Evolutionary conservation across 495 filamentous ascomycete genomes (phyloP), one percentile per base, ranked within the genome.

Genomic region (Annulohypoxylon moriforme): DNA sequence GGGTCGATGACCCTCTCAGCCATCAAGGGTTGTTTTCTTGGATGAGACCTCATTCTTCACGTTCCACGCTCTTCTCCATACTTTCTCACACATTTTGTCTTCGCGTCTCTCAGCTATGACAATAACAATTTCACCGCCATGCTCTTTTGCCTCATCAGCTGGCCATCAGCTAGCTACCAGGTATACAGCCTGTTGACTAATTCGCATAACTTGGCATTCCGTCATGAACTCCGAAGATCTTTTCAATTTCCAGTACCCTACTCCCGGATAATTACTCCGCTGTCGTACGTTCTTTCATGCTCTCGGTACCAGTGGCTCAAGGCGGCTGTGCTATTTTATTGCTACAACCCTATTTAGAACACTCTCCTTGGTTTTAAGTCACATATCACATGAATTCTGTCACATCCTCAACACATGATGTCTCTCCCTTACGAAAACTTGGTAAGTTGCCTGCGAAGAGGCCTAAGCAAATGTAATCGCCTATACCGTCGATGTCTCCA

Each of bases 381-480:
- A 63, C 57, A 46, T 66, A 69, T 73, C 65, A 73, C 66, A 73
- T 73, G 71, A 73, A 73, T 22, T 69, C 59, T 50, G 61, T 73
- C 66, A 73, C 66, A 62, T 66, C 56, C 47, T 16, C 38, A 50
- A 73, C 71, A 67, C 71, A 73, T 73, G 71, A 73, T 66, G 61
- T 65, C 71, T 66, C 31, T 64, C 33, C 24, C 42, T 36, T 46
- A 16, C 44, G n/a, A 55, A 58, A 52, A 36, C 49, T 52, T 63
- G 33, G 65, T 40, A 46, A 55, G 22, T 52, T 57, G 24, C 18
- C 33, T 27, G 46, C 8, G 20, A 42, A 49, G 57, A 60, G 55
- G 36, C 34, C 64, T 18, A 59, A 52, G 58, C 14, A 44, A 40
- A 49, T n/a, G 40, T 14, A 31, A 22, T 27, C 31, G 11, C 57